Evolutionary conservation across 805 yeast genomes (phyloP), one percentile per base, ranked within the genome.

Genomic region (Cyberlindnera lachancei): DNA sequence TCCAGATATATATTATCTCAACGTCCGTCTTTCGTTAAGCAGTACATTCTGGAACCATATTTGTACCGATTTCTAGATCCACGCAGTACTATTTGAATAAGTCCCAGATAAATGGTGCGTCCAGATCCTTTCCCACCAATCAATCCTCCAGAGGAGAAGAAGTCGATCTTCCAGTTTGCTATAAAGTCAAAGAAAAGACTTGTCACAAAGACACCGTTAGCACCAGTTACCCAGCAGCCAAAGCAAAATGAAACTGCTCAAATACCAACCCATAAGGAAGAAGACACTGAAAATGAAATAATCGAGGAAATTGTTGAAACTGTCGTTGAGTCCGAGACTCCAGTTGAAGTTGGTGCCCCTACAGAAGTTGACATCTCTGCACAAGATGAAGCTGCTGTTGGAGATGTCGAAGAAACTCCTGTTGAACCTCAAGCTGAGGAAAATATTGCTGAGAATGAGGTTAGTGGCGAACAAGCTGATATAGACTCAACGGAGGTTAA

Each of bases 81-180:
- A n/a, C n/a, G n/a, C n/a, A n/a, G n/a, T n/a, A n/a, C n/a, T n/a
- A n/a, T n/a, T n/a, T 24, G 8, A 8, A 15, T 11, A 15, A 9
- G 10, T 13, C 15, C 30, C 10, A n/a, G 19, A 6, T 10, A 6
- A 3, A 48, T 47, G n/a, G 50, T 36, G 35, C 61, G 56, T 33
- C 53, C 39, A 19, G 45, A 41, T 16, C 44, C 47, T 2, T 44
- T 42, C 18, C 33, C 30, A n/a, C 40, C 27, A 2, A 26, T 44
- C 16, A 24, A 33, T 4, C 30, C 36, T 6, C 43, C 38, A 6
- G 32, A 30, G 27, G 32, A 34, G 29, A 40, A 44, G 38, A 44
- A 38, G 28, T 29, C 40, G 5, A 42, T 42, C 34, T 42, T 42
- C 32, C 33, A 33, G 26, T 36, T 36, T 24, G 44, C 46, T n/a